Evolutionary conservation across 192 early-diverging fungal species (phyloP).

Genomic region (Rhizophagus sp.): DNA sequence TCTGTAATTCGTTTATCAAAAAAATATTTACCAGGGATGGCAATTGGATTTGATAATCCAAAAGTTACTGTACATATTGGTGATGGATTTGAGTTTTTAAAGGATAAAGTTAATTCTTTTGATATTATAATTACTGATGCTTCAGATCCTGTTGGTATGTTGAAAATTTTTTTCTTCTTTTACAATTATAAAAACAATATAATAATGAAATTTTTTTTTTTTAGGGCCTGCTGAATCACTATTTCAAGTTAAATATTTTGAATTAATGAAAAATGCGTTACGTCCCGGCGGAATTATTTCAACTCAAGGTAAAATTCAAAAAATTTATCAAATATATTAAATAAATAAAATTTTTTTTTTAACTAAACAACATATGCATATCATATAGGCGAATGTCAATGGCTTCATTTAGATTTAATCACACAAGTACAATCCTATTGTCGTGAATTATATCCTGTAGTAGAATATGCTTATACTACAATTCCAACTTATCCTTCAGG

Average conservation of each 20-base stretch:
- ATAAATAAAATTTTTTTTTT: not conserved
- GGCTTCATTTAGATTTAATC: constrained; percentile 95
- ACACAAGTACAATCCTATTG: constrained; percentile 82
- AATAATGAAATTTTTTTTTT: not conserved
- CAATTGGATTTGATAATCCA: constrained; percentile 90
- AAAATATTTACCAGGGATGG: constrained; percentile 91
- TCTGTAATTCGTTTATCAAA: constrained; percentile 90
- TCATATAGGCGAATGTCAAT: constrained; percentile 86
- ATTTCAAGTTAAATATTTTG: constrained; percentile 91
- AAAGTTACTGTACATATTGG: constrained; percentile 95
- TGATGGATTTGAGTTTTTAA: constrained; percentile 93
- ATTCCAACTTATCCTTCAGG: constrained; percentile 99
- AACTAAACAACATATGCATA: too few relatives aligned
- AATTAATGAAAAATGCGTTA: constrained; percentile 91
- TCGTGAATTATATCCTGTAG: constrained; percentile 83
- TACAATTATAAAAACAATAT: not conserved
- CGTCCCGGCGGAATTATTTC: constrained; percentile 88
- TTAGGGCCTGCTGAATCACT: constrained; percentile 91
- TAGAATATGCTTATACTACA: constrained; percentile 91
- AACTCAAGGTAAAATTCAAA: constrained; percentile 76
- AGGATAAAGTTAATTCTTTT: constrained; percentile 83
- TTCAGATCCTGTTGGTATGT: constrained; percentile 87
- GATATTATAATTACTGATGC: constrained; percentile 99
- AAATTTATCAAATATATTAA: not conserved
- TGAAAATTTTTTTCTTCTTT: not conserved